These are phyloP conservation scores for Stachybotrys elegans DNA, from an alignment of 2,329 filamentous ascomycete genomes.

Conservation along the genomic window DNA sequence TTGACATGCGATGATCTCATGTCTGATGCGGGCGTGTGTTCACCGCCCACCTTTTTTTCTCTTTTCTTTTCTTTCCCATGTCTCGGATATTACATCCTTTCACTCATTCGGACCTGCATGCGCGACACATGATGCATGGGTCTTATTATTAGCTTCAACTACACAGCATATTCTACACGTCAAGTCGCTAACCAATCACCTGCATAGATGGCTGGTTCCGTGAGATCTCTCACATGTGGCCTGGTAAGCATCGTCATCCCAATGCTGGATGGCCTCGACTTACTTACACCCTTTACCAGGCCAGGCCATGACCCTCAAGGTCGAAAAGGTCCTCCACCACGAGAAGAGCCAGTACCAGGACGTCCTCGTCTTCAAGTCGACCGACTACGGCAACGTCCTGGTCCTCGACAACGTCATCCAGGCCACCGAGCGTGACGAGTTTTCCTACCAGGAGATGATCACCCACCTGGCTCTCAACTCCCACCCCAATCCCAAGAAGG, in stretches of 20 bases:
- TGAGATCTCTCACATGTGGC: slow-evolving; percentile 99
- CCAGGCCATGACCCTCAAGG: slow-evolving; percentile 97
- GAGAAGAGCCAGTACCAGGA: slow-evolving; percentile 99
- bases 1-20: too few species aligned
- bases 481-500: slow-evolving; percentile 96
- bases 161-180: too few species aligned
- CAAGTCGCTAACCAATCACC: too few species aligned
- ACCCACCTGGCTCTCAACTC: slow-evolving; percentile 97
- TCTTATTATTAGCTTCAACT: too few species aligned
- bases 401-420: slow-evolving; percentile 99
- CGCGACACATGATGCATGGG: too few species aligned
- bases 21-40: too few species aligned
- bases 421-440: slow-evolving; percentile 97
- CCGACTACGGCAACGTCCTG: slow-evolving; percentile 91
- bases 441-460: slow-evolving; percentile 99
- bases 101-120: too few species aligned
- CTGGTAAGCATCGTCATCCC: slow-evolving; percentile 39
- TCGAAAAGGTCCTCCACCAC: slow-evolving; percentile 97
- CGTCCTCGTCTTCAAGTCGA: slow-evolving; percentile 97
- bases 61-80: too few species aligned
- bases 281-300: slow-evolving; percentile 38
- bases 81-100: too few species aligned
- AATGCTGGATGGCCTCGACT: background rate
- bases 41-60: too few species aligned
- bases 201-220: slow-evolving; percentile 99